These are phyloP conservation scores for Clarireedia paspali DNA, from an alignment of 2,329 filamentous ascomycete genomes.

Conservation along the genomic window DNA sequence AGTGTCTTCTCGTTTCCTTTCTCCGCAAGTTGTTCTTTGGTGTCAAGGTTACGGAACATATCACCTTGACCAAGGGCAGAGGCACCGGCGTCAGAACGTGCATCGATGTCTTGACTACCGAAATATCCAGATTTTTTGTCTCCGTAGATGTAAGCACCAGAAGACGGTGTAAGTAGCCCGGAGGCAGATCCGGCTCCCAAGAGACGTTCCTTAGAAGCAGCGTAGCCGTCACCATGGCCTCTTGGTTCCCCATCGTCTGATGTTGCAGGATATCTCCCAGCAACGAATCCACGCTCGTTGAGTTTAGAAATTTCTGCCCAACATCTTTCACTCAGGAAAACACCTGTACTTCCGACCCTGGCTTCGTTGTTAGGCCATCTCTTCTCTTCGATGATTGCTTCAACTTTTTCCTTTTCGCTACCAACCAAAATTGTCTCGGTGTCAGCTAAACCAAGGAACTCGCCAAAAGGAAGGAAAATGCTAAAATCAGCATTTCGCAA, in stretches of 20 bases:
- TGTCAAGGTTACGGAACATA: slow-evolving; percentile 97
- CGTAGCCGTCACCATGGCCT: slow-evolving; percentile 49
- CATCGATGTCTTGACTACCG: slow-evolving; percentile 58
- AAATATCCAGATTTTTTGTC: slow-evolving; percentile 82
- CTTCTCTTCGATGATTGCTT: slow-evolving; percentile 85
- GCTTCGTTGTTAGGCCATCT: slow-evolving; percentile 91
- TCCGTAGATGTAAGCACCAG: slow-evolving; percentile 55
- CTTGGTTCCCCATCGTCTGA: slow-evolving; percentile 57
- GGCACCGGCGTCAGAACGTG: slow-evolving; percentile 81
- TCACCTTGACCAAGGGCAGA: slow-evolving; percentile 90
- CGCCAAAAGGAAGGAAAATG: slow-evolving; percentile 88
- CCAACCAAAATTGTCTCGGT: slow-evolving; percentile 80
- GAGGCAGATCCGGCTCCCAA: slow-evolving; percentile 32
- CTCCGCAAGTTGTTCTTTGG: slow-evolving; percentile 88
- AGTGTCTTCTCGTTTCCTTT: slow-evolving; percentile 87
- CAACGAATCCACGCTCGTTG: slow-evolving; percentile 50
- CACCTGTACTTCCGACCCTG: slow-evolving; percentile 79
- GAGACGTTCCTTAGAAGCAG: slow-evolving; percentile 54
- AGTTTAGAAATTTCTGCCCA: slow-evolving; percentile 87
- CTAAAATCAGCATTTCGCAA: slow-evolving; percentile 92
- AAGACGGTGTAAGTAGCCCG: slow-evolving; percentile 42
- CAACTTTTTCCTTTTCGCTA: slow-evolving; percentile 84
- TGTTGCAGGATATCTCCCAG: slow-evolving; percentile 43
- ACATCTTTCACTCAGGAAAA: slow-evolving; percentile 92
- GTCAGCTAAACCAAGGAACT: slow-evolving; percentile 86